Evolutionary conservation across 225 moss, liverwort and hornwort species (phyloP), one percentile per base, ranked within the genome.

Genomic region (Thuidium tamariscinum): DNA sequence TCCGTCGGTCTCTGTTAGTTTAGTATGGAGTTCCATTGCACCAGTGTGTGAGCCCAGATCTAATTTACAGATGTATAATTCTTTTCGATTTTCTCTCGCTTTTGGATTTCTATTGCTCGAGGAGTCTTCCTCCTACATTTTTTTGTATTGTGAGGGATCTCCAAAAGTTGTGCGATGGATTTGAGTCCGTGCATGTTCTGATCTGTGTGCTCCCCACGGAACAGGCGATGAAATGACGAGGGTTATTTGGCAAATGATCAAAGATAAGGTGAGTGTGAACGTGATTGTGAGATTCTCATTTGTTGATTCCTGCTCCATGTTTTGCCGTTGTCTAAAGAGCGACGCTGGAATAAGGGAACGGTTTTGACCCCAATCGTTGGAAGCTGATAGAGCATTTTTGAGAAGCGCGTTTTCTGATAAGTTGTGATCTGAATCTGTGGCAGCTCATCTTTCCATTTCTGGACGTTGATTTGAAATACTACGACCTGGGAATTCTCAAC

Each of bases 221-320:
- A 84, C 93, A 96, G 96, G 97, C 23, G 97, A 97, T 88, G 97
- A 97, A 88, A 97, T 97, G 97, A 96, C 97, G 16, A 92, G 97
- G 82, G 91, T 97, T 9, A 96, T 97, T 77, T 97, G 97, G 97
- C 91, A 95, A 90, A 92, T 95, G 96, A 97, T 51, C 51, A 97
- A 97, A 88, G 97, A 96, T 9, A 97, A 95, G 93, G 96, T 95
- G 87, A 84, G 89, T 82, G 80, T 8, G 18, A 25, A 16, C 27
- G 27, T 39, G 59, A 23, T 80, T 36, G 16, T 20, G 52, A n/a
- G 36, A 15, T 73, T 66, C 30, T 41, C 42, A 32, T 65, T 54
- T 68, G 57, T 37, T 62, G 61, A 71, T 59, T 57, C 34, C 30
- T 82, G 66, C 22, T 87, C 34, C 48, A 77, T 46, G 23, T 64